Evolutionary conservation across 2,329 filamentous ascomycete species (phyloP), one percentile per base, ranked within the genome.

Genomic region (Tympanopsis confertula): DNA sequence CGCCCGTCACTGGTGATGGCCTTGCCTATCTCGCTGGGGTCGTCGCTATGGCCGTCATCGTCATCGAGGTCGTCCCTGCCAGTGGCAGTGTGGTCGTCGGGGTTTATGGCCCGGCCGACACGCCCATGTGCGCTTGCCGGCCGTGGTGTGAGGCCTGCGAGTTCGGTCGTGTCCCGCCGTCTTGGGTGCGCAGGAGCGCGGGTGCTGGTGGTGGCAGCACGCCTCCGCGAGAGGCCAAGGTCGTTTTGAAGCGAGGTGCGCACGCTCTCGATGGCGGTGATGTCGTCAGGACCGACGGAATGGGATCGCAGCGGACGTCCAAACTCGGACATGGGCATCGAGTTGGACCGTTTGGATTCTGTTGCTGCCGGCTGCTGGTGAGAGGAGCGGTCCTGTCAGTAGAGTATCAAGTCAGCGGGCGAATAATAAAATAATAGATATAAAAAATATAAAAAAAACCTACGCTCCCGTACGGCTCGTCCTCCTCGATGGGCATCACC

Each of bases 291-390:
- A 1, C 72, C 69, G 29, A 77, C 58, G 2, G 75, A 78, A 49
- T 80, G 74, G 12, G 75, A 79, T 33, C 74, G 65, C 26, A 80
- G 50, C 2, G 75, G 74, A 32, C 69, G 64, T 42, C 76, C 71
- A 43, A 68, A 74, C 46, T 80, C 74, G 35, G 68, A 74, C 37
- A 78, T 65, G 5, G 74, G 74, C 20, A 78, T 47, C 4, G 76
- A 78, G 4, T 64, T 63, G 5, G 74, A 74, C 39, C 74, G 68
- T 48, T 76, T 72, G 14, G 62, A 56, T 42, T 65, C 35, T 47
- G 37, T 56, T 57, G 35, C 52, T 58, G 30, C 17, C 7, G 30
- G 30, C 7, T 35, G 30, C 17, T 7, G 13, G 13, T 7, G 13
- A 14, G 13, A 35, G 13, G 10, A 35, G 7, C 17, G 15, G 13